Base-by-base conservation (phyloP, 2,329 filamentous ascomycete species). In the Helotiales sp. region DNA sequence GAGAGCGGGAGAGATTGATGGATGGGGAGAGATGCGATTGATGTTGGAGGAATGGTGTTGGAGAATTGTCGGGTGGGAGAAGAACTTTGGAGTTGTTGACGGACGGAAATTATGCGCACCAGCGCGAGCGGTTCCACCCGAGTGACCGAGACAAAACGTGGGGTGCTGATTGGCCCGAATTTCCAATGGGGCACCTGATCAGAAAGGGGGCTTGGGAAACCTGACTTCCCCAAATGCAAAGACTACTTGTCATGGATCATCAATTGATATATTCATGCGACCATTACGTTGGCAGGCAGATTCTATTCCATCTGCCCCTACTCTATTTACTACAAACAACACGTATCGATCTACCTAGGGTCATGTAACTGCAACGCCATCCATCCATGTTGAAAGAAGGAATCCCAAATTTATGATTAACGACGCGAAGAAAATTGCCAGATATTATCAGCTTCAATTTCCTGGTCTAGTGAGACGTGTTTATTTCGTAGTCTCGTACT, bases 401-500 rank as follows among this genome's bases (percentile, higher is more conserved):
- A 58, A 43, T 5, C 32, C 34, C 8, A 43, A 34, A 58, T 28
- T 58, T 32, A 58, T 32, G 30, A 54, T 63, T 32, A 55, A 45
- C 47, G 32, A 55, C 24, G 49, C 34, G 11, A 55, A 20, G 49
- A 34, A 63, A 55, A 28, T 45, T 28, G 34, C 20, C 24, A 40
- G 22, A 40, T 8, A 10, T n/a, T 22, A 13, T 45, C 30, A 54
- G 43, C 5, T 28, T 34, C 26, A 20, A 15, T 22, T 11, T 20
- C 37, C 6, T 28, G 24, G 22, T 10, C 32, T 10, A 22, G 17
- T 7, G 45, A 40, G 30, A n/a, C 15, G 11, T 28, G 7, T 26
- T 47, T 61, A 71, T 57, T 73, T 66, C 57, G 62, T 69, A 17
- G 79, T 77, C 17, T 89, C 82, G 77, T 95, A 95, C 82, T 93